Evolutionary conservation across 2,329 filamentous ascomycete species (phyloP), one percentile per base, ranked within the genome.

Genomic region (Fusarium torreyae): DNA sequence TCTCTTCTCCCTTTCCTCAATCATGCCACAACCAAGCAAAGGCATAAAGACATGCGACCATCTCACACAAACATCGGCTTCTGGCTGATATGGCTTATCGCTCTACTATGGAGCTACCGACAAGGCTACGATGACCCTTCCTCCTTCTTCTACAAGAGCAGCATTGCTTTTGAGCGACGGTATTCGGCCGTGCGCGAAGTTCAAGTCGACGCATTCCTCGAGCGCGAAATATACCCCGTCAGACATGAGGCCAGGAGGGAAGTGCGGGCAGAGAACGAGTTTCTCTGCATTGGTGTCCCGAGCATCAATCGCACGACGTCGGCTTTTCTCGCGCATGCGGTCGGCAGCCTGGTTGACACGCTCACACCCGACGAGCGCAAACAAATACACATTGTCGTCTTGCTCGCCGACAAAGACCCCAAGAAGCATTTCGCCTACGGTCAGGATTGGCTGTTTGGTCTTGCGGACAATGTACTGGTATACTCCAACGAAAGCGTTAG

Each of bases 361-460:
- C 63, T 81, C 13, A 75, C 72, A 14, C 63, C 72, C 9, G 69
- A 71, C 18, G 76, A 81, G 53, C 76, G 79, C 18, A 69, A 67
- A 10, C 68, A 70, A 34, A 71, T 81, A 8, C 74, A 78, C 55
- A 63, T 81, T 20, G 74, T 76, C 22, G 76, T 80, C 10, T 56
- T 81, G 1, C 73, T 81, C 7, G 79, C 79, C n/a, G 77, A 81
- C 57, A 72, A 66, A 40, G 57, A 73, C n/a, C 78, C 79, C 2
- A 51, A 60, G 38, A 66, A 54, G 7, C 79, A 81, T 48, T 72
- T 72, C 20, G 77, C 77, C 9, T 80, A 76, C 28, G 71, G 73
- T 3, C 62, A 77, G 17, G 62, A 69, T 17, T 81, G 79, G 79
- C 59, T 80, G 0, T 71, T 70, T 1, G 62, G 61, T 1, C 57